Evolutionary conservation across 352 stramenopile genomes (phyloP).

Genomic region (Phytophthora sojae): DNA sequence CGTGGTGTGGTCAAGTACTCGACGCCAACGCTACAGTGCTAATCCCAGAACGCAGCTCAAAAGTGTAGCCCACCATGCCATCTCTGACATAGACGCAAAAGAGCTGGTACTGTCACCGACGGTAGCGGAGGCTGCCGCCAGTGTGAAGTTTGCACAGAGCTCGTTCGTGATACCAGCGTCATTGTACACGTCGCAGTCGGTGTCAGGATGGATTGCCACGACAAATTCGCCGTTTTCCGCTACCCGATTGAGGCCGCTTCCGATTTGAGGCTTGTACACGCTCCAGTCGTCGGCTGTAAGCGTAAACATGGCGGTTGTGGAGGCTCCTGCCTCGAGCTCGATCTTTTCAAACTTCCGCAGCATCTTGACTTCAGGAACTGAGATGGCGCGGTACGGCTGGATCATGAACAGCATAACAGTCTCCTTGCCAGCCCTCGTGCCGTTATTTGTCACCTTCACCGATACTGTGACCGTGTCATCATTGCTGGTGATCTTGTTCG

Average conservation of each 20-base stretch:
- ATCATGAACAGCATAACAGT: constrained; percentile 82
- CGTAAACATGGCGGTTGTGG: constrained; percentile 41
- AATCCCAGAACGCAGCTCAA: constrained; percentile 15
- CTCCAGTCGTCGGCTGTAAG: constrained; percentile 63
- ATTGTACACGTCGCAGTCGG: constrained; percentile 74
- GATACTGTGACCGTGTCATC: constrained; percentile 40
- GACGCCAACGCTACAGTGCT: background rate
- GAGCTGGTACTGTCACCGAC: constrained; percentile 23
- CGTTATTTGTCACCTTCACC: constrained; percentile 74
- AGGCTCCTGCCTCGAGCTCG: constrained; percentile 42
- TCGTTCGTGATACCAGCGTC: constrained; percentile 35
- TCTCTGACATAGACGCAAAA: constrained; percentile 4
- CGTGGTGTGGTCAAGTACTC: too few relatives aligned
- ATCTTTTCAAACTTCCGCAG: constrained; percentile 86
- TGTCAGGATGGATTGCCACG: constrained; percentile 65
- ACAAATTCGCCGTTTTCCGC: constrained; percentile 74
- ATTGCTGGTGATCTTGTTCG: constrained; percentile 36
- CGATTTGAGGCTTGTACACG: constrained; percentile 66
- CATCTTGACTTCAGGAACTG: constrained; percentile 81
- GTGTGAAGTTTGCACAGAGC: constrained; percentile 54
- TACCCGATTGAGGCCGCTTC: constrained; percentile 55
- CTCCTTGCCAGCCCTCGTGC: constrained; percentile 64
- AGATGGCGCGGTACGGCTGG: constrained; percentile 61
- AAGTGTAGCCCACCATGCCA: constrained; percentile 16
- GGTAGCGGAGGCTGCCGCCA: constrained; percentile 18